Base-by-base conservation (phyloP, 495 filamentous ascomycete species). In the Xylaria palmicola region DNA sequence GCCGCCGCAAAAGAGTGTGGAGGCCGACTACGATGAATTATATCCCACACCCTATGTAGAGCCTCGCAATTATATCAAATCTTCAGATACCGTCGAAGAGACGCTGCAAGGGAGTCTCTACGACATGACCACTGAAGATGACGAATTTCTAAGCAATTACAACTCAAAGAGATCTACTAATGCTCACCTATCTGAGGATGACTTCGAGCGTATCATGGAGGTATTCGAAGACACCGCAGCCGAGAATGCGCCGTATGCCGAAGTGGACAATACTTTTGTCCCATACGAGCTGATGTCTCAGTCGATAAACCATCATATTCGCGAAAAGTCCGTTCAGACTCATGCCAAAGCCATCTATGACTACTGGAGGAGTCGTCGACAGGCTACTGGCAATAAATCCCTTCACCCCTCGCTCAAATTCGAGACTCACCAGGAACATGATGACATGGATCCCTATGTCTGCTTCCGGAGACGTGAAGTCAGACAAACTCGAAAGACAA, bases 401-500 rank as follows among this genome's bases (percentile, higher is more conserved):
- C 77, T 97, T 40, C 86, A 90, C 67, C 80, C 90, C 13, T 82
- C 77, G 22, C 85, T 98, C 73, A 98, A 96, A 85, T 91, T 96
- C 55, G 95, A 98, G 78, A 92, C 86, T 40, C 89, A 91, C 48
- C 87, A 88, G 70, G 94, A 98, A 55, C 96, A 88, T 45, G 94
- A 98, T 73, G 94, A 98, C 65, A 84, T 89, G 64, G 94, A 98
- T 76, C 95, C 94, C 55, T 98, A 95, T 72, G 93, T 98, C 72
- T 98, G 94, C 78, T 98, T 98, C 84, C 88, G 94, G 62, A 89
- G 95, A 56, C 90, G 95, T 44, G 94, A 98, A 73, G 90, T 96
- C 34, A 90, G 94, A 40, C 91, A 94, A 73, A 91, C 91, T 49
- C 88, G 94, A 65, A 98, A 97, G 77, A 98, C 94, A 32, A 87